Conservation (phyloP, 192 early-diverging fungal genomes). For the Coemansia umbellata region DNA sequence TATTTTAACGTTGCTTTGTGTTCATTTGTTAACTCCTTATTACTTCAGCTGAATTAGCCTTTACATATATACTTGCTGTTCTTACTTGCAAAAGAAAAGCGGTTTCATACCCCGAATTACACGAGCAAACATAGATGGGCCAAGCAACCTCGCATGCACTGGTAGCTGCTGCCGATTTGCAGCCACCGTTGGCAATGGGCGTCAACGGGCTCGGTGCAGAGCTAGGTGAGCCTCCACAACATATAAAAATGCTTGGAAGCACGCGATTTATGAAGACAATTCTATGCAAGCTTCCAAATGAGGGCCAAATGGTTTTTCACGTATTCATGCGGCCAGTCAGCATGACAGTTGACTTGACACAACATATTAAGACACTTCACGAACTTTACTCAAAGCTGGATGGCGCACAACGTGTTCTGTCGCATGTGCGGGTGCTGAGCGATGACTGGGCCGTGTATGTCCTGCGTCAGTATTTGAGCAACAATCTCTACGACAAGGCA, state of each 20-base stretch:
- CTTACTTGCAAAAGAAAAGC: too few species aligned
- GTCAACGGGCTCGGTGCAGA: slow-evolving; percentile 40
- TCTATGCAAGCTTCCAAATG: slow-evolving; percentile 67
- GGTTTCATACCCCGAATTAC: too few species aligned
- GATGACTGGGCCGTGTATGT: slow-evolving; percentile 89
- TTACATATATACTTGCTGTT: too few species aligned
- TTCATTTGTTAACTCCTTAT: too few species aligned
- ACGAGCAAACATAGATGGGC: slow-evolving; percentile 18
- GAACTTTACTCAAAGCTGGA: slow-evolving; percentile 46
- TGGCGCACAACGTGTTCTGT: slow-evolving; percentile 73
- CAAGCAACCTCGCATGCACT: slow-evolving; percentile 46
- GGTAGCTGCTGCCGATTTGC: slow-evolving; percentile 46
- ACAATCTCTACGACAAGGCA: slow-evolving; percentile 95
- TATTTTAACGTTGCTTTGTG: too few species aligned
- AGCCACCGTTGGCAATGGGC: slow-evolving; percentile 45
- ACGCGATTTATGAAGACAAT: slow-evolving; percentile 96
- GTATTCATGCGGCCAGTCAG: slow-evolving; percentile 87
- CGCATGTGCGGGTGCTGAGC: slow-evolving; percentile 76
- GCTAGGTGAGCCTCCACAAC: slow-evolving; percentile 45
- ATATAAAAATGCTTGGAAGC: slow-evolving; percentile 65
- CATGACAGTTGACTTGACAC: slow-evolving; percentile 40
- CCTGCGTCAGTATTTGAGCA: slow-evolving; percentile 82
- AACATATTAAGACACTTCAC: slow-evolving; percentile 26
- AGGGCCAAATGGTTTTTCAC: slow-evolving; percentile 84
- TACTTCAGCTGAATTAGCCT: too few species aligned